phyloP scores from a whole-genome alignment of 441 rosid genomes.

The Pelargonium fulgidum region DNA sequence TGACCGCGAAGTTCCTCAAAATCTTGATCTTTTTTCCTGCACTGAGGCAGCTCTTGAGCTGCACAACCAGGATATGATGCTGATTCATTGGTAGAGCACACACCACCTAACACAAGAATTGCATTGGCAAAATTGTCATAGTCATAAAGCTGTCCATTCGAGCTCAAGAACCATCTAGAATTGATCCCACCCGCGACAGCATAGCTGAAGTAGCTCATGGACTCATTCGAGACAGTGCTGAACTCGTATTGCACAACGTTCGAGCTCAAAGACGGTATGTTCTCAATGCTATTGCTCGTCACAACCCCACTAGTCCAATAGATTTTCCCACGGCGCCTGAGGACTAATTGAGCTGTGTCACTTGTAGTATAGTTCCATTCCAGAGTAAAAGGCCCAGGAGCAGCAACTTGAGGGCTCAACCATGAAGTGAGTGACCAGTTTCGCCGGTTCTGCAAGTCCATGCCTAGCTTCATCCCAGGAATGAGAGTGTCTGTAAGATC shows the following conservation, averaged over 20 bases:
- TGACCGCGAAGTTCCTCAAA: not conserved
- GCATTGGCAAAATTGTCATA: not conserved
- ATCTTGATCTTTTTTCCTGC: not conserved
- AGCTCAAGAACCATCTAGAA: not conserved
- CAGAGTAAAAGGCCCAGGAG: not conserved
- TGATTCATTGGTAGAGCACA: not conserved
- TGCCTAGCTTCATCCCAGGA: constrained; percentile 37
- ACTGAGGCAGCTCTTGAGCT: not conserved
- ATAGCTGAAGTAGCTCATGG: not conserved
- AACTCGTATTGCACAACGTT: not conserved
- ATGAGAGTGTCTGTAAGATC: constrained; percentile 36
- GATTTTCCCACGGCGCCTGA: not conserved
- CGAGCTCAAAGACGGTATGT: not conserved
- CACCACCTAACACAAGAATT: not conserved
- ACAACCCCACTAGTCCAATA: constrained; percentile 1
- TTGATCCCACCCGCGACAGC: not conserved
- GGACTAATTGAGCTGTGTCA: not conserved
- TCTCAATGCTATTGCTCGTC: not conserved
- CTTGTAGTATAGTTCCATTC: constrained; percentile 21
- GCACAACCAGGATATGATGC: not conserved
- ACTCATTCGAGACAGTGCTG: not conserved
- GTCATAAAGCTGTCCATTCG: not conserved
- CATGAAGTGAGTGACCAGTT: not conserved
- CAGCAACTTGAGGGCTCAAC: not conserved
- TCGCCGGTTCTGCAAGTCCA: constrained; percentile 15